Conservation (phyloP, 148 eudicot genomes). For the Chenopodium quinoa region DNA sequence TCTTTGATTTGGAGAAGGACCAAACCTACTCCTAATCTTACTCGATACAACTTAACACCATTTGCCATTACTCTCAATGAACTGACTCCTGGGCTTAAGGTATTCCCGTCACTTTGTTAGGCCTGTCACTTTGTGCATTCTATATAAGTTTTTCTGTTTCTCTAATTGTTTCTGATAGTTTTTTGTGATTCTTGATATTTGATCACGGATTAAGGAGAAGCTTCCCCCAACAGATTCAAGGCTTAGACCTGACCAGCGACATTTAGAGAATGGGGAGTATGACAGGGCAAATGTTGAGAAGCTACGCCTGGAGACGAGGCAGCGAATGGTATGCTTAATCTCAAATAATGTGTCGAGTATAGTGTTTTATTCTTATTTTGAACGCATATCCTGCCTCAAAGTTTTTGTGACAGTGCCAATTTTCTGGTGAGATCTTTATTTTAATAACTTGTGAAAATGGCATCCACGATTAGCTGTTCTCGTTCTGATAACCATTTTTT, state of each 20-base stretch:
- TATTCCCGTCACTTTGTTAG: slow-evolving; percentile 26
- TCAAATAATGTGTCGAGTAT: neutral
- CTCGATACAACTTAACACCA: slow-evolving; percentile 79
- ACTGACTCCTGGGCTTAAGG: slow-evolving; percentile 83
- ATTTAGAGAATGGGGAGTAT: slow-evolving; percentile 90
- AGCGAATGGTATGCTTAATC: slow-evolving; percentile 62
- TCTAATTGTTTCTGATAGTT: slow-evolving; percentile 30
- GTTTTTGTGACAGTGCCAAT: neutral
- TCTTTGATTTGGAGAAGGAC: slow-evolving; percentile 71
- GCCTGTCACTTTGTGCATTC: slow-evolving; percentile 21
- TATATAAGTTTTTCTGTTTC: slow-evolving; percentile 22
- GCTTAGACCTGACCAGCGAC: slow-evolving; percentile 91
- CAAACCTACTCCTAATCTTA: slow-evolving; percentile 53
- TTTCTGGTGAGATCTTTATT: neutral
- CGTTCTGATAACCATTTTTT: neutral
- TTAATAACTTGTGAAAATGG: neutral
- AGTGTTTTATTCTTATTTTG: neutral
- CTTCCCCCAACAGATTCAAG: slow-evolving; percentile 95
- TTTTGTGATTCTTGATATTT: slow-evolving; percentile 44
- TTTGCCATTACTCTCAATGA: slow-evolving; percentile 87
- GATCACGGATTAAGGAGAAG: slow-evolving; percentile 65
- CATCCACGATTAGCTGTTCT: neutral
- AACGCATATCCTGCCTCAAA: neutral
- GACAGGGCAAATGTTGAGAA: slow-evolving; percentile 88
- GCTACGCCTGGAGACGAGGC: slow-evolving; percentile 77